These are phyloP conservation scores for Closterium sp. DNA, from an alignment of 139 green algal genomes.

Conservation along the genomic window DNA sequence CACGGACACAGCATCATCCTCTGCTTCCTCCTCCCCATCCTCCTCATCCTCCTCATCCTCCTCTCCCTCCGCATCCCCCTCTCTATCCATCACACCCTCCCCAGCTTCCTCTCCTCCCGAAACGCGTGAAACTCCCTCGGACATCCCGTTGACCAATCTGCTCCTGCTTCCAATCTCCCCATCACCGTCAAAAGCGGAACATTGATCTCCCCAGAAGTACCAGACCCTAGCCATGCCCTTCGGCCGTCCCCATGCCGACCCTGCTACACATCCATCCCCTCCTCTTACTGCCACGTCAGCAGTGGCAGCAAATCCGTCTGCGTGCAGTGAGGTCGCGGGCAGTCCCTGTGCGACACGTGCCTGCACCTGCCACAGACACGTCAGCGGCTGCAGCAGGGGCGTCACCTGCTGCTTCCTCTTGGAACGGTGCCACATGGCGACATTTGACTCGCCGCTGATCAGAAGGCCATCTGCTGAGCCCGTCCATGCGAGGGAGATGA, in stretches of 20 bases:
- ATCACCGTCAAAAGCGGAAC: neutral
- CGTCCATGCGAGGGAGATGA: constrained; percentile 20
- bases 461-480: constrained; percentile 4
- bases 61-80: neutral
- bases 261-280: neutral
- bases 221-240: neutral
- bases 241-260: neutral
- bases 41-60: neutral
- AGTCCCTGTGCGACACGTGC: neutral
- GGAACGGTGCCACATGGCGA: constrained; percentile 1
- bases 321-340: neutral
- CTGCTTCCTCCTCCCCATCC: neutral
- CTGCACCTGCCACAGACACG: neutral
- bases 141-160: neutral
- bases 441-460: neutral
- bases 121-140: neutral
- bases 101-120: neutral
- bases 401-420: neutral
- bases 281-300: neutral
- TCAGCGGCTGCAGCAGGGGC: neutral
- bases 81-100: neutral
- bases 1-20: neutral
- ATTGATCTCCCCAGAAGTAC: neutral
- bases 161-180: neutral
- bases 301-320: neutral